A percentile compares a stretch with the other conserved stretches of the same genome.
Conservation (phyloP, 495 filamentous ascomycete species). For the Beverwykella pulmonaria region DNA sequence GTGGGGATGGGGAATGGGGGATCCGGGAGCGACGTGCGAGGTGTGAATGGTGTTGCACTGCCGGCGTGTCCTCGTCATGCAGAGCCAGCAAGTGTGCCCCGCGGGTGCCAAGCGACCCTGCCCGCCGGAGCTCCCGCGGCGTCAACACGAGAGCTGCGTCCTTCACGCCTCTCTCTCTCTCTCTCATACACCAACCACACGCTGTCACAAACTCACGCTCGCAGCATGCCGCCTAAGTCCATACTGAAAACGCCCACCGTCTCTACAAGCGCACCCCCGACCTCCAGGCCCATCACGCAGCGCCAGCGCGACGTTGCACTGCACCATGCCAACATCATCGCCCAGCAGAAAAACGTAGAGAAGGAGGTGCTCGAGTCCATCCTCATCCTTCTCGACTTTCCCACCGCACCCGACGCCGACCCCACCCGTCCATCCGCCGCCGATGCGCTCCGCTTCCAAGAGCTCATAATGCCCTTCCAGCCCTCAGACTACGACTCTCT, state of each 20-base stretch:
- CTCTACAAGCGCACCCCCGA: slow-evolving; percentile 47
- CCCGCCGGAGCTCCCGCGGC: background rate
- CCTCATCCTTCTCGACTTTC: slow-evolving; percentile 66
- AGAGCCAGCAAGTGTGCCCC: slow-evolving; percentile 9
- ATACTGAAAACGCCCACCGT: slow-evolving; percentile 58
- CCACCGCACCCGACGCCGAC: slow-evolving; percentile 54
- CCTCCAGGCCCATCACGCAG: slow-evolving; percentile 50
- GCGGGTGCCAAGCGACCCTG: slow-evolving; percentile 8
- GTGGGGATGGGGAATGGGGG: background rate
- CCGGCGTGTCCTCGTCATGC: slow-evolving; percentile 23
- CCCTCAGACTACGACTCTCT: slow-evolving; percentile 84
- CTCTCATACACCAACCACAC: background rate
- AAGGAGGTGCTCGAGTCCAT: slow-evolving; percentile 68
- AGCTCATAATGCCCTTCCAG: slow-evolving; percentile 68
- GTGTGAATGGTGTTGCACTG: background rate
- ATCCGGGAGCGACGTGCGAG: background rate
- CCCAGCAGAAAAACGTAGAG: slow-evolving; percentile 74
- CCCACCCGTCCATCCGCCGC: slow-evolving; percentile 59
- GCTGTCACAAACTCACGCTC: background rate
- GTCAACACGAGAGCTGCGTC: background rate
- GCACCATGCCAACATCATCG: slow-evolving; percentile 77
- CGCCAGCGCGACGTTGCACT: slow-evolving; percentile 68
- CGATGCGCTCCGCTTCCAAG: slow-evolving; percentile 62
- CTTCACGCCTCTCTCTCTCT: background rate
- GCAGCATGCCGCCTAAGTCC: slow-evolving; percentile 48